Evolutionary conservation across 1,284 basidiomycete species (phyloP).

Genomic region (Melanopsichium pennsylvanicum): DNA sequence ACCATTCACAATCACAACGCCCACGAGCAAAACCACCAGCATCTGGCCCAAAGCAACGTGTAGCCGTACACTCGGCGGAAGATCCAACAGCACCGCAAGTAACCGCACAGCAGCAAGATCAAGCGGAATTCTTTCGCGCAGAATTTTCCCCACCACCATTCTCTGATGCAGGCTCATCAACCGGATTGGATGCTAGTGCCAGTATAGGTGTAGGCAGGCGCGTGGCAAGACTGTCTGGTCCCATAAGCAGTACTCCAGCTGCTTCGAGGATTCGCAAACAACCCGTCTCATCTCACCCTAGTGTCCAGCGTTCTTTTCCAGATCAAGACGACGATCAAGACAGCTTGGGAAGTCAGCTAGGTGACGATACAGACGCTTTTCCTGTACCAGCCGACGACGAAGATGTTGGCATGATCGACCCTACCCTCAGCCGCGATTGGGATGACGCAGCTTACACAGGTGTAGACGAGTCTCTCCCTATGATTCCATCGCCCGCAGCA

Average conservation of each 20-base stretch:
- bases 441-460: constrained; percentile 1
- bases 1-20: constrained; percentile 8
- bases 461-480: constrained; percentile 21
- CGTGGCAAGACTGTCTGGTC: constrained; percentile 14
- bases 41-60: constrained; percentile 14
- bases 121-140: no score
- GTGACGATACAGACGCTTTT: constrained; percentile 10
- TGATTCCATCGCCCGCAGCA: constrained; percentile 31
- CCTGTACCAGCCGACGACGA: constrained; percentile 7
- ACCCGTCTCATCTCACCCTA: no score
- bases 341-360: constrained; percentile 23
- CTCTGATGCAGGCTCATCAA: constrained; percentile 4
- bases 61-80: no score
- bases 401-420: constrained; percentile 2
- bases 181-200: constrained; percentile 20
- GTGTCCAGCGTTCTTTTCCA: no score
- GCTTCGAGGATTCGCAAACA: constrained; percentile 23
- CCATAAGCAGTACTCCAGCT: constrained; percentile 42
- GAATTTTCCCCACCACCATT: constrained; percentile 5
- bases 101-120: no score
- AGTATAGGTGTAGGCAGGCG: constrained; percentile 29
- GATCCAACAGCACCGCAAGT: no score
- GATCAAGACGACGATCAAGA: constrained; percentile 7
- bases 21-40: constrained; percentile 18
- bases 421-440: constrained; percentile 4